Evolutionary conservation across 2,329 filamentous ascomycete species (phyloP).

Genomic region (Aciculosporium take): DNA sequence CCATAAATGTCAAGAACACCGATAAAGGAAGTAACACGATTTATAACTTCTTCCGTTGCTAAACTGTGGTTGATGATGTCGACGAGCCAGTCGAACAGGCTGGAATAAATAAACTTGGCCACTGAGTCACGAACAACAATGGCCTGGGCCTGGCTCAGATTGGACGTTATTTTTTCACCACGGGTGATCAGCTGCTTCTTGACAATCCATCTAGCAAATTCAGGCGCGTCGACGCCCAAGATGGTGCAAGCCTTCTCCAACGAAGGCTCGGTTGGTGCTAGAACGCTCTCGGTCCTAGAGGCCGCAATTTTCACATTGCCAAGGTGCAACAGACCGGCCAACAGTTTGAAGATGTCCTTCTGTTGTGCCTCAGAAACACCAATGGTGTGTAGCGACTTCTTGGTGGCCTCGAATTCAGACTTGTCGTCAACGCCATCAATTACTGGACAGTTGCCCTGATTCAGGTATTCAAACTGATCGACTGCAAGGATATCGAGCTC

Average conservation of each 20-base stretch:
- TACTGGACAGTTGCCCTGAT: constrained; percentile 78
- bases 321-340: constrained; percentile 83
- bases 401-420: constrained; percentile 80
- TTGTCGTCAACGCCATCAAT: constrained; percentile 95
- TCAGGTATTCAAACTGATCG: constrained; percentile 90
- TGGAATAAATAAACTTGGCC: constrained; percentile 97
- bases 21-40: constrained; percentile 77
- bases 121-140: constrained; percentile 92
- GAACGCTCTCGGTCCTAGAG: constrained; percentile 72
- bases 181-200: constrained; percentile 97
- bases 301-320: constrained; percentile 95
- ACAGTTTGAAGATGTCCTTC: constrained; percentile 71
- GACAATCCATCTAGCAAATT: constrained; percentile 95
- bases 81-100: constrained; percentile 97
- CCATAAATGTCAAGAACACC: constrained; percentile 98
- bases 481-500: constrained; percentile 66
- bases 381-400: constrained; percentile 74
- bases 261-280: constrained; percentile 68
- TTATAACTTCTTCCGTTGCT: constrained; percentile 75
- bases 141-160: constrained; percentile 84
- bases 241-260: constrained; percentile 70
- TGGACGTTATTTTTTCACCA: constrained; percentile 95
- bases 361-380: constrained; percentile 66
- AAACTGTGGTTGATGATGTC: constrained; percentile 87
- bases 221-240: constrained; percentile 70